Conservation (phyloP, 2,329 filamentous ascomycete genomes). For the Ceratocystis diversiconidia region DNA sequence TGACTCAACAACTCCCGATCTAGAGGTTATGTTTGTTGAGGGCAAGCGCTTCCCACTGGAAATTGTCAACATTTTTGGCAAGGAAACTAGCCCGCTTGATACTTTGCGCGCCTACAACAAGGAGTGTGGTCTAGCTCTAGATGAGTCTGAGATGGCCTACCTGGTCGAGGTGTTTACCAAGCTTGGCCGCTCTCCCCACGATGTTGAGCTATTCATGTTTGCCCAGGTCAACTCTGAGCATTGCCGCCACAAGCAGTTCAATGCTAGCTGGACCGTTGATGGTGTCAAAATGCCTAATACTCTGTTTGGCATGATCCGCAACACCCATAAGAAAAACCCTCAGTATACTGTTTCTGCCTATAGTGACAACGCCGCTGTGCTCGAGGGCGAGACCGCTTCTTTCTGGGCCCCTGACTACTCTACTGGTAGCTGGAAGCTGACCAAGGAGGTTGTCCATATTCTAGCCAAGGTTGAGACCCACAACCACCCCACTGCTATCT, state of each 20-base stretch:
- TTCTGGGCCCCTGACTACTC: constrained; percentile 78
- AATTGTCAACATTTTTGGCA: constrained; percentile 58
- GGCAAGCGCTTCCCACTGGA: constrained; percentile 47
- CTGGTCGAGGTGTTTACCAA: constrained; percentile 49
- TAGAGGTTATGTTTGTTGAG: constrained; percentile 67
- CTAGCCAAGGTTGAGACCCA: constrained; percentile 94
- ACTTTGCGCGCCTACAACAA: constrained; percentile 73
- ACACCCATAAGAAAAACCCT: constrained; percentile 75
- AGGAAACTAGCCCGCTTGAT: constrained; percentile 49
- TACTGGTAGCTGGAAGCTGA: constrained; percentile 77
- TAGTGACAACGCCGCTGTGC: constrained; percentile 92
- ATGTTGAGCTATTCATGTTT: constrained; percentile 98
- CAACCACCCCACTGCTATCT: constrained; percentile 93
- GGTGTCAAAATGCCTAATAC: constrained; percentile 64
- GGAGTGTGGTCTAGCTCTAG: constrained; percentile 69
- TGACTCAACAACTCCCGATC: constrained; percentile 49
- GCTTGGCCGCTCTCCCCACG: constrained; percentile 46
- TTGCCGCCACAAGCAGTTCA: constrained; percentile 78
- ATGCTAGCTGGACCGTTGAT: constrained; percentile 91
- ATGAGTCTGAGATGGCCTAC: constrained; percentile 82
- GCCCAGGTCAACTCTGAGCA: constrained; percentile 98
- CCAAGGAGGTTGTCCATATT: constrained; percentile 74
- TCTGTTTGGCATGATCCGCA: constrained; percentile 90
- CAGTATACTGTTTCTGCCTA: constrained; percentile 86
- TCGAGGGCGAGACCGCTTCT: constrained; percentile 29